phyloP scores from a whole-genome alignment of 331 rosid genomes.

The Ulmus americana region DNA sequence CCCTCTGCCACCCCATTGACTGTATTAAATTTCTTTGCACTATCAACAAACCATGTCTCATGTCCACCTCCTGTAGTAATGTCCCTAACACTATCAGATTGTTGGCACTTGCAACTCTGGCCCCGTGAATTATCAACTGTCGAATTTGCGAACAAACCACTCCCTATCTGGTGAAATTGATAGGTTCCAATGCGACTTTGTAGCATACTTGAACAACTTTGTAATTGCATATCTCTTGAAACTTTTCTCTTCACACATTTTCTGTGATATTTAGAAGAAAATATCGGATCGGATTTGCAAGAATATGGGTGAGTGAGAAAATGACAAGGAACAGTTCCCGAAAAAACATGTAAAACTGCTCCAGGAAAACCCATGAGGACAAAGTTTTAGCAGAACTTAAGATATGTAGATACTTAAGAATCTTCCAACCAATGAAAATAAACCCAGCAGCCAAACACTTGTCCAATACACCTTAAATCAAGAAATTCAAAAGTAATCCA shows the following conservation, averaged over 20 bases:
- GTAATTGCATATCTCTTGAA: conserved; percentile 25
- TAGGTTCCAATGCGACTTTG: conserved; percentile 19
- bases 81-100: conserved; percentile 39
- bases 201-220: conserved; percentile 31
- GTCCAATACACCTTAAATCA: conserved; percentile 8
- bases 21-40: conserved; percentile 35
- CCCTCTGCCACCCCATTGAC: conserved; percentile 26
- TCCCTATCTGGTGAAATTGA: conserved; percentile 26
- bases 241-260: conserved; percentile 40
- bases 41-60: conserved; percentile 40
- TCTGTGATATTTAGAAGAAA: conserved; percentile 15
- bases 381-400: neutral
- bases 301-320: conserved; percentile 24
- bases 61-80: conserved; percentile 39
- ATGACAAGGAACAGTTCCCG: conserved; percentile 36
- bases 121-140: conserved; percentile 17
- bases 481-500: neutral
- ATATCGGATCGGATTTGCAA: conserved; percentile 23
- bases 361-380: conserved; percentile 38
- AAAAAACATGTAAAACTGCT: conserved; percentile 45
- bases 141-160: conserved; percentile 19
- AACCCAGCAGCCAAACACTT: neutral
- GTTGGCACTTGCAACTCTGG: conserved; percentile 57
- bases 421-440: neutral
- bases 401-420: neutral